Evolutionary conservation across 306 rosid genomes (phyloP).

Genomic region (Cercis canadensis): DNA sequence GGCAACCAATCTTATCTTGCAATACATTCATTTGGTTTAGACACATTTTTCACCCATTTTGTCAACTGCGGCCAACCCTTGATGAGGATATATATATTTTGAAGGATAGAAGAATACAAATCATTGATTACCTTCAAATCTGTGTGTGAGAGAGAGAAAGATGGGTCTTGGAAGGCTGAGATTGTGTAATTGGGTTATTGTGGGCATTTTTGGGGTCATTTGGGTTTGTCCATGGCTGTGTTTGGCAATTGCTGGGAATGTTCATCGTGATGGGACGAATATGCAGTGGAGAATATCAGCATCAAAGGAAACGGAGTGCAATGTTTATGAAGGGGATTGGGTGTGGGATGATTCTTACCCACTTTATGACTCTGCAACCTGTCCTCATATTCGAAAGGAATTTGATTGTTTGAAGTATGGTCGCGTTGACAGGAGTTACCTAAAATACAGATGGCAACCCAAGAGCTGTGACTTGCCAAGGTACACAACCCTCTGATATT

Average conservation of each 20-base stretch:
- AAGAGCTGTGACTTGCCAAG: conserved; percentile 58
- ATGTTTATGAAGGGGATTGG: conserved; percentile 68
- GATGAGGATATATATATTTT: no score
- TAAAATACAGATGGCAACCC: conserved; percentile 79
- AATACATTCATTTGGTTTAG: neutral
- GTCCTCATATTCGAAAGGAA: conserved; percentile 60
- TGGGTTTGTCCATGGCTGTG: neutral
- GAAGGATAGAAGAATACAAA: no score
- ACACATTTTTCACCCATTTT: neutral
- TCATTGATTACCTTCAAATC: no score
- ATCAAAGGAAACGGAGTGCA: conserved; percentile 17
- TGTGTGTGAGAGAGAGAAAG: neutral
- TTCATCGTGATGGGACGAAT: neutral
- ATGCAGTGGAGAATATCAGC: conserved; percentile 12
- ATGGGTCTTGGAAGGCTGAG: conserved; percentile 5
- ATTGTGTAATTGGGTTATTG: neutral
- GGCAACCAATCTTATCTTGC: no score
- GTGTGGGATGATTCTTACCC: conserved; percentile 57
- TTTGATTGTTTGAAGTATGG: conserved; percentile 63
- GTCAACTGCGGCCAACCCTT: neutral
- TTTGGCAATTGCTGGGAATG: neutral
- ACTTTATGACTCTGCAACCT: conserved; percentile 53
- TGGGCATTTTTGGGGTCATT: conserved; percentile 8
- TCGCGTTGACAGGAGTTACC: conserved; percentile 56
- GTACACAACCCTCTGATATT: conserved; percentile 26